Evolutionary conservation across 2,329 filamentous ascomycete genomes (phyloP), one percentile per base, ranked within the genome.

Genomic region (Aspergillus amoenus): DNA sequence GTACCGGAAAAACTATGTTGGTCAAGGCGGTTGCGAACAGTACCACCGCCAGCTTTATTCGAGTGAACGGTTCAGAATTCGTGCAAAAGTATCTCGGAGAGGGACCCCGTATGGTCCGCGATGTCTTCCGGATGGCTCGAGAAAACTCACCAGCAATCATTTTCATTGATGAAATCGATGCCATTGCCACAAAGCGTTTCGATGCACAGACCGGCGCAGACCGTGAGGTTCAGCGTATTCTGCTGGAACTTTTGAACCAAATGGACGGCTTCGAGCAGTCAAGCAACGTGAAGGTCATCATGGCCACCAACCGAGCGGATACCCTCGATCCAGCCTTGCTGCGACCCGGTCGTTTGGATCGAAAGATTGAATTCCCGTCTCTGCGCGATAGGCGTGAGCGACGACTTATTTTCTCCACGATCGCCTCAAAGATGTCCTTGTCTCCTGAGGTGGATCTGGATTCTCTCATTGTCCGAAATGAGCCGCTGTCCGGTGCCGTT

Each of bases 251-350:
- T 65, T 88, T 99, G 63, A 99, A 99, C 80, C 94, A 99, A 79
- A 99, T 99, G 94, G 94, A 99, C 74, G 94, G 94, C 64, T 99
- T 99, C 81, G 94, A 99, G 76, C 94, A 99, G 78, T 96, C 92
- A 0, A 90, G 91, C 74, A 99, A 99, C 77, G 94, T 99, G 78
- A 99, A 99, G 82, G 94, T 99, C 74, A 99, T 99, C 80, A 99
- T 99, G 94, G 94, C 94, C 65, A 99, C 94, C 66, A 99, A 99
- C 82, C 89, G 94, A 74, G 93, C 94, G 64, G 94, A 97, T 76
- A 99, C 94, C 6, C 84, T 99, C 64, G 94, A 99, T 73, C 94
- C 94, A 15, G 94, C 94, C 42, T 84, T 99, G 61, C 85, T 99
- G 60, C 91, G 94, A 68, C 94, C 94, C 32, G 94, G 94, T 65